These are phyloP conservation scores for Saccharomycopsis sp. DNA, from an alignment of 805 yeast genomes.

Conservation along the genomic window DNA sequence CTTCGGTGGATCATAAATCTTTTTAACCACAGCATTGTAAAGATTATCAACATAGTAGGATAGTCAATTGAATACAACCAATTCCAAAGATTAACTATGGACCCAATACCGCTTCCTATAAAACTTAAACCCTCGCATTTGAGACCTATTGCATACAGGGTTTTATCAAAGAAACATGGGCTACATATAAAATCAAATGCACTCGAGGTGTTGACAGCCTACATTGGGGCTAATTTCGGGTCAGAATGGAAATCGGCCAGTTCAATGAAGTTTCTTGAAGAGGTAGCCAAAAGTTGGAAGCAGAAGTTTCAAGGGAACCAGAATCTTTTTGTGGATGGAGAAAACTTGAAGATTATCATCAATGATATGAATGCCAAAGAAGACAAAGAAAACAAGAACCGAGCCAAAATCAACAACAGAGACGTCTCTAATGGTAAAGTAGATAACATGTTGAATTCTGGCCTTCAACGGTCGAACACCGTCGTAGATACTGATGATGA, in stretches of 20 bases:
- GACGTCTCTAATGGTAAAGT: constrained; percentile 16
- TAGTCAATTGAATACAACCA: neutral
- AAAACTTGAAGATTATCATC: constrained; percentile 56
- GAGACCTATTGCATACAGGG: constrained; percentile 86
- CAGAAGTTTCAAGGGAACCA: constrained; percentile 56
- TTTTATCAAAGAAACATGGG: constrained; percentile 88
- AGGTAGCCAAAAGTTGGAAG: constrained; percentile 78
- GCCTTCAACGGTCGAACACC: constrained; percentile 22
- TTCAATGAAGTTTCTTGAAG: constrained; percentile 63
- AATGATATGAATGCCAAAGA: constrained; percentile 36
- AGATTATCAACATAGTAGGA: too few relatives aligned
- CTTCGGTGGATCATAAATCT: too few relatives aligned
- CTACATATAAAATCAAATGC: constrained; percentile 86
- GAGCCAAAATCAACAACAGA: constrained; percentile 1
- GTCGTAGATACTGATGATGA: constrained; percentile 11
- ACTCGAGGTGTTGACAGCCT: constrained; percentile 61
- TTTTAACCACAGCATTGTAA: too few relatives aligned
- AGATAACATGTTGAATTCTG: constrained; percentile 19
- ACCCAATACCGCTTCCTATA: constrained; percentile 59
- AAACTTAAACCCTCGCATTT: constrained; percentile 72
- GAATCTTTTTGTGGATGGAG: constrained; percentile 79
- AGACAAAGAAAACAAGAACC: constrained; percentile 5
- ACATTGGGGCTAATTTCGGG: constrained; percentile 72
- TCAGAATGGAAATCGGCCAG: constrained; percentile 73
- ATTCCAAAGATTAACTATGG: constrained; percentile 3